Evolutionary conservation across 2,329 filamentous ascomycete species (phyloP).

Genomic region (Claviceps citrina): DNA sequence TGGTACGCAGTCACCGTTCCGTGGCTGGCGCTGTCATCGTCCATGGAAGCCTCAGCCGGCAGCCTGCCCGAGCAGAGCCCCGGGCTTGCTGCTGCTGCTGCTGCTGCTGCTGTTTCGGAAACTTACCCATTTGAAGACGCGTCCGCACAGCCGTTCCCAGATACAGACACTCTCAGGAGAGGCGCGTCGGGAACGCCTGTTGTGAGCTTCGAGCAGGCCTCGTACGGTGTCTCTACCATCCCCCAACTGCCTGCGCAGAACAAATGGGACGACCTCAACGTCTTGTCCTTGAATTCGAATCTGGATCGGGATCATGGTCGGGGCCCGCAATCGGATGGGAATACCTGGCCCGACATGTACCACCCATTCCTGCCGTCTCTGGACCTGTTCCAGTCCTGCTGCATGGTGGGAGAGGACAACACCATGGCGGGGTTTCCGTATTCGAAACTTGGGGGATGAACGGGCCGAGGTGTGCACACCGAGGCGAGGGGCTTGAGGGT

Average conservation of each 20-base stretch:
- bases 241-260: not conserved
- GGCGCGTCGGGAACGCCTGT: not conserved
- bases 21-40: slow-evolving; percentile 6
- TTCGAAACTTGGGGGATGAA: not conserved
- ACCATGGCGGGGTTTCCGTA: not conserved
- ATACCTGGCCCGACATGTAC: no score
- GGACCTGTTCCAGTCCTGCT: not conserved
- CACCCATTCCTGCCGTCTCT: not conserved
- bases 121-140: not conserved
- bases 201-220: not conserved
- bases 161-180: not conserved
- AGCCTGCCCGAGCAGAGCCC: not conserved
- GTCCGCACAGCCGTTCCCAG: not conserved
- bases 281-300: not conserved
- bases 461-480: no score
- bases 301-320: no score
- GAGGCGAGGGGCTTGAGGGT: not conserved
- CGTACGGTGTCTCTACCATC: not conserved
- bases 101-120: no score
- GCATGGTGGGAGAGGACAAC: not conserved
- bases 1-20: slow-evolving; percentile 6
- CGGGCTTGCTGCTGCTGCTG: not conserved
- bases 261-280: not conserved
- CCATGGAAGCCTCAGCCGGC: no score
- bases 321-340: no score